Evolutionary conservation across 2,329 filamentous ascomycete species (phyloP), one percentile per base, ranked within the genome.

Genomic region (Fusarium nurragi): DNA sequence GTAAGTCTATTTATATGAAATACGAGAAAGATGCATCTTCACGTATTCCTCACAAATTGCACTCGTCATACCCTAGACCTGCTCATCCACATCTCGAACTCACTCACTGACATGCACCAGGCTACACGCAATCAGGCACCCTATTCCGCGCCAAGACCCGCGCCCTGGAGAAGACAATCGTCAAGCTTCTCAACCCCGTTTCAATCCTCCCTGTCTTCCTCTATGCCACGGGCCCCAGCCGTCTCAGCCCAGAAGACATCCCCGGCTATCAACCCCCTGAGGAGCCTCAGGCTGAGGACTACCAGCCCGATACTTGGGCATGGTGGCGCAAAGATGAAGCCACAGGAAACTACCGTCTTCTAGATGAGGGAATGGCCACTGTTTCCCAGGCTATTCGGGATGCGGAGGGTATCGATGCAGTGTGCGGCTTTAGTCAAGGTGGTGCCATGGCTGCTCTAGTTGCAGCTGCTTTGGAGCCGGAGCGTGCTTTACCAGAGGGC

Each of bases 131-230:
- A 82, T 96, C 92, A 25, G 93, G 94, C 5, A 78, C 89, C 5
- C 82, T 93, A 64, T 97, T 97, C 85, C 90, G 88, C 75, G 86
- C 90, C 76, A 97, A 97, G 81, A 96, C 92, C 41, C 91, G 93
- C 76, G 92, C 92, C 12, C 83, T 97, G 2, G 88, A 93, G 71
- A 97, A 97, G 77, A 82, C 89, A 51, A 85, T 97, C 55, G 77
- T 82, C 60, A 97, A 97, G 74, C 80, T 87, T 25, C 90, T 97
- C 64, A 77, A 84, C 3, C 84, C 88, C 40, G 78, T 85, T 53
- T 80, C 81, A 68, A 75, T 86, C 70, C 82, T 75, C 51, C 84
- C 81, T 65, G 81, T 77, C 5, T 82, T 92, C 50, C 77, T 87
- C 73, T 93, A 91, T 78, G 89, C 90, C 6, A 92, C 90, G 0